phyloP scores from a whole-genome alignment of 768 basidiomycete genomes.

The Psilocybe sp. region DNA sequence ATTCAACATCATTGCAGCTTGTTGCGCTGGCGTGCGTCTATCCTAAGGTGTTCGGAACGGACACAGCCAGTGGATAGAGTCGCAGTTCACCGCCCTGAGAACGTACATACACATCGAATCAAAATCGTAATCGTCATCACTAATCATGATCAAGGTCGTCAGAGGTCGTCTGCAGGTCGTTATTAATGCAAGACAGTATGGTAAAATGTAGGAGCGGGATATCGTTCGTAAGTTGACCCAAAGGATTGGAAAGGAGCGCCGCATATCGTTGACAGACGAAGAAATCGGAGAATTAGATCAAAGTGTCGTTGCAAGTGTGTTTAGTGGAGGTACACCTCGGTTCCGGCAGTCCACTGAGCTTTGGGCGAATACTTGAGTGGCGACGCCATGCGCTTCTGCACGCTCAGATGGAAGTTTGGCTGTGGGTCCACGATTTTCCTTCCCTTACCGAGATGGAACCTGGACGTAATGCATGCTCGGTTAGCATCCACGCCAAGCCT shows the following conservation, averaged over 20 bases:
- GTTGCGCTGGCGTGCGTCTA: no score
- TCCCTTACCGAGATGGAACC: conserved; percentile 57
- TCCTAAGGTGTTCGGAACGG: no score
- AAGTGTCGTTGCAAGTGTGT: neutral
- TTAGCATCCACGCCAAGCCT: neutral
- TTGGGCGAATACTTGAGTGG: conserved; percentile 54
- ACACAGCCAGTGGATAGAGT: no score
- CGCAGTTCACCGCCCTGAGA: no score
- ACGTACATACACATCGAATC: no score
- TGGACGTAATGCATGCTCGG: conserved; percentile 16
- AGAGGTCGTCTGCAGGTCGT: neutral
- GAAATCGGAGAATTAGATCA: neutral
- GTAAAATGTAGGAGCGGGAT: no score
- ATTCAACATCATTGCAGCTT: no score
- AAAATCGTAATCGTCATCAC: no score
- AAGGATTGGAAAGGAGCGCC: no score
- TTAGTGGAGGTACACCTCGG: conserved; percentile 43
- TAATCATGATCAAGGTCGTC: neutral
- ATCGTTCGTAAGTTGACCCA: no score
- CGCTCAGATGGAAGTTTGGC: conserved; percentile 64
- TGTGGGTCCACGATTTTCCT: conserved; percentile 41
- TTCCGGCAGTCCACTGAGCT: conserved; percentile 47
- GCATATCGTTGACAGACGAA: neutral
- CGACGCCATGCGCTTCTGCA: conserved; percentile 53
- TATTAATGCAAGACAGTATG: neutral